Base-by-base conservation (phyloP, 1,284 basidiomycete genomes). In the Ceratobasidium sp. region DNA sequence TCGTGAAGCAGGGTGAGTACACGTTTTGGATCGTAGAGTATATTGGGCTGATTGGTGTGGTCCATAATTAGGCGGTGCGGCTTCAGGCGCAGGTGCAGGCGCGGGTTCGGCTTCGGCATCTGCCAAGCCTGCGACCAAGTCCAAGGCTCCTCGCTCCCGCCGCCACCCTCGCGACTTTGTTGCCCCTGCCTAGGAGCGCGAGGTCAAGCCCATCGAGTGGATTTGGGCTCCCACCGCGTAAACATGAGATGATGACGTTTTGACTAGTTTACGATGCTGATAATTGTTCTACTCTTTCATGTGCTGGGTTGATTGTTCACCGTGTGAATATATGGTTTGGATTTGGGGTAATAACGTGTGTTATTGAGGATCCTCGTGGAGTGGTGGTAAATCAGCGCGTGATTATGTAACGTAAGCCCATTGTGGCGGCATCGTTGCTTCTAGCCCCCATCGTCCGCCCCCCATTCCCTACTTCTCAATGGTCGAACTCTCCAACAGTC, bases 241-340 rank as follows among this genome's bases (percentile, higher is more conserved):
- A 24, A 69, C 31, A 46, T 51, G 49, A 53, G 16, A 37, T 41
- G 49, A 68, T 29, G 51, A 31, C 37, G 34, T 46, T 72, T 46
- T 14, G n/a, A 43, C 56, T 72, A 49, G 68, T 27, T 61, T 34
- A 19, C 37, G 68, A 61, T 72, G 68, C 68, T 72, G 68, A 58
- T 31, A 49, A 48, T 56, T 49, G 22, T 22, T 37, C 34, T 66
- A 53, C 62, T 66, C 39, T 63, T 58, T 69, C 34, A n/a, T 58
- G 66, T 34, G 51, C 43, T 59, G 68, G 37, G 24, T 58, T 34
- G 16, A n/a, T 27, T 37, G 46, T 72, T 69, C 66, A 58, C 51
- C 37, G 51, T 39, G 53, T 69, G 66, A 69, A 69, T 69, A 54
- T 58, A 69, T 69, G 66, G 39, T 51, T 58, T 46, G 51, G 53